These are phyloP conservation scores for Phytopythium aichiense DNA, from an alignment of 352 stramenopile genomes.

Conservation along the genomic window DNA sequence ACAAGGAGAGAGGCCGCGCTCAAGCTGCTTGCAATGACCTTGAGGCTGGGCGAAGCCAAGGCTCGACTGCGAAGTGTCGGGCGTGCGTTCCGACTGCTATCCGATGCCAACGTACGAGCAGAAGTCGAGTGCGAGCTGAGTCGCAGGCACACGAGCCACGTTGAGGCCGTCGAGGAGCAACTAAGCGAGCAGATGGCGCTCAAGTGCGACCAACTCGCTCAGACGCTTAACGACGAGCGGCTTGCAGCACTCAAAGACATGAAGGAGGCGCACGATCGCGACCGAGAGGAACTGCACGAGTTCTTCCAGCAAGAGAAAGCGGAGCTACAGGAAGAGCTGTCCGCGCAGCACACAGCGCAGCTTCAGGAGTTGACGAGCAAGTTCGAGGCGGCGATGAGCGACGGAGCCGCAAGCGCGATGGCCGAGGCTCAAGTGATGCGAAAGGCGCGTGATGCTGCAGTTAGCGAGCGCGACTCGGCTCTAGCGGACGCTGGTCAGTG, in stretches of 20 bases:
- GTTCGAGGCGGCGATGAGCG: not conserved
- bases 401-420: not conserved
- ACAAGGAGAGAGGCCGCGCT: constrained; percentile 29
- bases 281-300: constrained; percentile 45
- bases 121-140: not conserved
- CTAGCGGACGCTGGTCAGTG: not conserved
- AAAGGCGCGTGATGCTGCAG: not conserved
- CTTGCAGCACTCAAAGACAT: constrained; percentile 35
- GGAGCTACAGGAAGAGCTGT: constrained; percentile 48
- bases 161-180: constrained; percentile 36
- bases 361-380: constrained; percentile 27
- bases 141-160: constrained; percentile 13
- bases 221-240: constrained; percentile 45
- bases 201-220: constrained; percentile 58
- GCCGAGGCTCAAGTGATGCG: not conserved
- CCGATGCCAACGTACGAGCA: constrained; percentile 3
- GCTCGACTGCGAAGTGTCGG: constrained; percentile 18
- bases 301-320: constrained; percentile 58
- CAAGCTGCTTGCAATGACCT: constrained; percentile 15
- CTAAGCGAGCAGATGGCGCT: constrained; percentile 41
- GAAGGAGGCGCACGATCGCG: constrained; percentile 37
- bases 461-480: not conserved
- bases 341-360: constrained; percentile 18
- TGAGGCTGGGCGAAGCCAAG: constrained; percentile 15
- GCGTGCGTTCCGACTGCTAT: constrained; percentile 18